phyloP scores from a whole-genome alignment of 1,284 basidiomycete genomes.

The Takashimella tepidaria region DNA sequence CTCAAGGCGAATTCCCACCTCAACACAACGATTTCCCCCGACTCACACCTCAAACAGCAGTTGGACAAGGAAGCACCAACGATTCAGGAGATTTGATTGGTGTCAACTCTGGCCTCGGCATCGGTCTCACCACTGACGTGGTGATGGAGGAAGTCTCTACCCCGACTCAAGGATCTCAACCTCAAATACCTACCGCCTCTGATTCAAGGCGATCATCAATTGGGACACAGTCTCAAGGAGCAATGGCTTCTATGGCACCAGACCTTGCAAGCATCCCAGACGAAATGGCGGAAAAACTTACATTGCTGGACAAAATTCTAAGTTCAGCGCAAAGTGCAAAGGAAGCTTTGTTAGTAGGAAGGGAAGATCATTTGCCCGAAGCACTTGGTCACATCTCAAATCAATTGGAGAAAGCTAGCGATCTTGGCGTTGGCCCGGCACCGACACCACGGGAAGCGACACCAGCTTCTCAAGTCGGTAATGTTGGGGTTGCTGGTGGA shows the following conservation, averaged over 20 bases:
- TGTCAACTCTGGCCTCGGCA: constrained; percentile 3
- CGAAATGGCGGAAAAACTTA: constrained; percentile 33
- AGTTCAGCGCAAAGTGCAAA: constrained; percentile 36
- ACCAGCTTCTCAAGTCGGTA: constrained; percentile 13
- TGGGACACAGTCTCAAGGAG: background rate
- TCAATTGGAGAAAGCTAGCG: constrained; percentile 39
- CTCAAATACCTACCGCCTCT: background rate
- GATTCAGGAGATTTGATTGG: constrained; percentile 2
- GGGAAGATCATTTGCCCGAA: constrained; percentile 31
- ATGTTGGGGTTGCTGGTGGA: too few species aligned
- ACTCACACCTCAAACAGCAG: background rate
- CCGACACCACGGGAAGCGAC: constrained; percentile 30
- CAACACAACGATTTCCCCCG: background rate
- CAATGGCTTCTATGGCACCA: background rate
- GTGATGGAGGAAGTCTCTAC: constrained; percentile 36
- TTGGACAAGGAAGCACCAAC: background rate
- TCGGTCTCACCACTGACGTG: constrained; percentile 22
- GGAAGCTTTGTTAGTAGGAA: constrained; percentile 34
- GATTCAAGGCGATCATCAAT: constrained; percentile 1
- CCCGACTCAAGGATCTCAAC: background rate
- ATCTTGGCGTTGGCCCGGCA: constrained; percentile 35
- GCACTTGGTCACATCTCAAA: constrained; percentile 36
- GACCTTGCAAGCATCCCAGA: constrained; percentile 8
- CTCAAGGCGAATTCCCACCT: background rate
- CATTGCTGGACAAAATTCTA: constrained; percentile 41